A percentile compares a stretch with the other conserved stretches of the same genome.
Evolutionary conservation across 1,284 basidiomycete genomes (phyloP).

Genomic region (Termitomyces sp.): DNA sequence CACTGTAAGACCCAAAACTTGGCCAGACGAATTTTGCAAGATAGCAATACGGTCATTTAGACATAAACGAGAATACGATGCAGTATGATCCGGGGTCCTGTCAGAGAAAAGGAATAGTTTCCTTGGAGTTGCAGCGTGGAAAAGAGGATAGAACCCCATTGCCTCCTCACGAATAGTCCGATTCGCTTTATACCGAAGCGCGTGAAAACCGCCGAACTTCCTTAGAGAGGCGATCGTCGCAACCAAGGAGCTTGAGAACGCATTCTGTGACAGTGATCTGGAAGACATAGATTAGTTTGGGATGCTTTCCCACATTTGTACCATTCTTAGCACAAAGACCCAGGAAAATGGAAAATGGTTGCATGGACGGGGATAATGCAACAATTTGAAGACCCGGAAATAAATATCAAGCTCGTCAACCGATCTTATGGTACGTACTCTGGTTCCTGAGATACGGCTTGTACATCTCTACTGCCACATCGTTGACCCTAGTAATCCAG

Average conservation of each 20-base stretch:
- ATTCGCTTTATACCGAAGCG: not conserved
- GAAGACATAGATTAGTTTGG: not conserved
- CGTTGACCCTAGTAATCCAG: no score
- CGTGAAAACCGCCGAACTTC: not conserved
- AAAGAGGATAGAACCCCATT: not conserved
- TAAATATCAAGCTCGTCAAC: not conserved
- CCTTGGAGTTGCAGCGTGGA: not conserved
- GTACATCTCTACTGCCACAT: not conserved
- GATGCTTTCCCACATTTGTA: not conserved
- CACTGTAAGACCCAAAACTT: not conserved
- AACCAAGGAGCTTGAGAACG: not conserved
- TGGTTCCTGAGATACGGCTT: not conserved
- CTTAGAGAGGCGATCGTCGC: constrained; percentile 3
- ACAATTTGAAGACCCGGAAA: not conserved
- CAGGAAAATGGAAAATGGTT: not conserved
- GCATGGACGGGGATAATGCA: not conserved
- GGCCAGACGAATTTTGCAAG: not conserved
- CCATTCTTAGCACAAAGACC: not conserved
- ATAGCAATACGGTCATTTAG: not conserved
- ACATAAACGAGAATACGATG: not conserved
- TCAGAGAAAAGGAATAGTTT: not conserved
- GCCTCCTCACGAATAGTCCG: not conserved
- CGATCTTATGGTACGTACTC: not conserved
- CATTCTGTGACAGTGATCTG: not conserved
- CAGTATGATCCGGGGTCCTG: constrained; percentile 2